phyloP scores from a whole-genome alignment of 2,329 filamentous ascomycete genomes.

The Ophiocordyceps camponoti-saundersi region DNA sequence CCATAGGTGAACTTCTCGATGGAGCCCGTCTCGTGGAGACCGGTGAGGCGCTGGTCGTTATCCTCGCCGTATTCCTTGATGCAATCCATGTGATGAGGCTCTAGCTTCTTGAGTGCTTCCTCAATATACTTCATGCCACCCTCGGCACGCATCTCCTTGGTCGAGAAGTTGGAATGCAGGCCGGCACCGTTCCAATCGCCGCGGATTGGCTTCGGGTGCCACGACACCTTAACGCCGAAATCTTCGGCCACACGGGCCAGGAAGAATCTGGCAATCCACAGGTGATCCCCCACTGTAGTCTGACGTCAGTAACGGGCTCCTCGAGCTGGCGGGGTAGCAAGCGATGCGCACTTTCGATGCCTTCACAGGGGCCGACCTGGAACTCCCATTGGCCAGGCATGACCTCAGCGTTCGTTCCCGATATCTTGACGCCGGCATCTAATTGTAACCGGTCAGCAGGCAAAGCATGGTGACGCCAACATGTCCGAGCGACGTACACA shows the following conservation, averaged over 20 bases:
- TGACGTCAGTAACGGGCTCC: background rate
- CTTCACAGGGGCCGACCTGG: slow-evolving; percentile 81
- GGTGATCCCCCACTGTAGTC: slow-evolving; percentile 68
- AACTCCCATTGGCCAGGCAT: slow-evolving; percentile 77
- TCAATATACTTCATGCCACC: slow-evolving; percentile 96
- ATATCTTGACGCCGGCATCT: slow-evolving; percentile 76
- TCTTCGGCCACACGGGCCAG: slow-evolving; percentile 86
- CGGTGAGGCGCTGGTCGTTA: slow-evolving; percentile 87
- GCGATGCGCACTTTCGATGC: slow-evolving; percentile 55
- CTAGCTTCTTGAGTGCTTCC: slow-evolving; percentile 67
- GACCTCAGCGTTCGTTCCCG: slow-evolving; percentile 97
- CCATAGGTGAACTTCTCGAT: slow-evolving; percentile 92
- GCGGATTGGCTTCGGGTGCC: slow-evolving; percentile 87
- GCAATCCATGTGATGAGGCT: slow-evolving; percentile 63
- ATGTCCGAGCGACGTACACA: slow-evolving; percentile 29
- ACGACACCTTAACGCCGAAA: slow-evolving; percentile 88
- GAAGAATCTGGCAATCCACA: slow-evolving; percentile 76
- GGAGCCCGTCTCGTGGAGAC: slow-evolving; percentile 80
- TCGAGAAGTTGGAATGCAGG: slow-evolving; percentile 89
- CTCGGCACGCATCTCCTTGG: slow-evolving; percentile 71
- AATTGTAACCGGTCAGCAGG: background rate
- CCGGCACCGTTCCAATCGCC: slow-evolving; percentile 92
- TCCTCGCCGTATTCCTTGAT: slow-evolving; percentile 91
- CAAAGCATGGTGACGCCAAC: background rate
- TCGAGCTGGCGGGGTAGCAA: slow-evolving; percentile 5